Evolutionary conservation across 1,284 basidiomycete species (phyloP), one percentile per base, ranked within the genome.

Genomic region (Phaffia rhodozyma): DNA sequence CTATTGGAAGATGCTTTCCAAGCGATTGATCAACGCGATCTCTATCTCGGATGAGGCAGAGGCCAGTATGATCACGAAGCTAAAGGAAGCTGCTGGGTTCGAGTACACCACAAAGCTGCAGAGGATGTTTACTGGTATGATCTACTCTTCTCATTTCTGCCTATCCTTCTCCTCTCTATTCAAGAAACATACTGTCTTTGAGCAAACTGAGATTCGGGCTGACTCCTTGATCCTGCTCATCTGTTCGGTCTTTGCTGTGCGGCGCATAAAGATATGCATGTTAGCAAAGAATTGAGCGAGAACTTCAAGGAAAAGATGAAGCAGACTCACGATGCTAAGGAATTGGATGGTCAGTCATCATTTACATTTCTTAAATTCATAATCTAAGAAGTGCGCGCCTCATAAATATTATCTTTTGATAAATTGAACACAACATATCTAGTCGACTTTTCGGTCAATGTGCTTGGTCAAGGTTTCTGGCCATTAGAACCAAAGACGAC

Each of bases 81-180:
- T 99, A 70, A 99, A 98, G 81, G 96, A 97, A 74, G 87, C 90
- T 13, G 97, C 91, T 70, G 96, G 96, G 68, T 97, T 94, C 81
- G 96, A 98, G 73, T 98, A 97, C 77, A 97, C 96, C 57, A 91
- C 88, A 81, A 97, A 97, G 77, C 83, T 98, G 55, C 90, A 93
- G 73, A 85, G 91, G 72, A 98, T 98, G 96, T 97, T 99, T 79
- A 93, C 90, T 57, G 89, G 89, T 89, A 68, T 54, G 82, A 72
- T 43, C 2, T 25, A 1, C 21, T 13, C 29, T 30, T 56, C 6
- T 29, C 56, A 34, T 65, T 49, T 47, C 29, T 55, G 25, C 20
- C 27, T 2, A 51, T 29, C 0, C 54, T 51, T 49, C 18, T 18
- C 1, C 2, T 23, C 52, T 48, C 52, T 55, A 16, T 23, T 18